Base-by-base conservation (phyloP, 495 filamentous ascomycete genomes). In the Tuber brumale region DNA sequence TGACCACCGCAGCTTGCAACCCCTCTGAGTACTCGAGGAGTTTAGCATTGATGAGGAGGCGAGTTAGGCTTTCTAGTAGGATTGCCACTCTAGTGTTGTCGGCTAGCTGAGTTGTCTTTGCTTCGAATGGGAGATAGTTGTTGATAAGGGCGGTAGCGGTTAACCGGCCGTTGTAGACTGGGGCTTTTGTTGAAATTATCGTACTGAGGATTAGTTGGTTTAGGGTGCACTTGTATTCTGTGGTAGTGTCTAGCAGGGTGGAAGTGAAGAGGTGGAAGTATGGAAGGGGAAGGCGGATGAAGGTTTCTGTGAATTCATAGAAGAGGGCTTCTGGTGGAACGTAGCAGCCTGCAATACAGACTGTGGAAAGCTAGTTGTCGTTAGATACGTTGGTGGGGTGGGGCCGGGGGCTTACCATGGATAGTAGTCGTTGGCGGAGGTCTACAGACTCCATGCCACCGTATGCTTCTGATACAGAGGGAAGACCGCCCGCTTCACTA, bases 81-180 rank as follows among this genome's bases (percentile, higher is more conserved):
- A 97, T 84, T 6, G 91, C 91, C 45, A 97, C 86, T 84, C 94
- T 94, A 4, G 92, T 90, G 81, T 97, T 97, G 71, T 96, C 93
- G 8, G 87, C 87, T 0, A 87, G 83, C 10, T 86, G 88, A 8
- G 87, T 83, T 0, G 87, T 89, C 70, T 88, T 90, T 0, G 94
- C 93, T 1, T 90, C 84, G 73, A 87, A 93, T 0, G 93, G 94
- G 2, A 97, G 86, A 81, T 90, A 96, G 81, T 89, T 90, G 69
- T 85, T 75, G 76, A 92, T 88, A 37, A 97, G 84, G 45, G 91
- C 89, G 3, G 84, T 81, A 66, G 87, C 85, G 12, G 86, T 88
- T 9, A 96, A 79, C 0, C 80, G 79, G 48, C 83, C 77, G 7
- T 79, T 81, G 2, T 77, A 78, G 66, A 81, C 82, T 0, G 92